Evolutionary conservation across 805 yeast species (phyloP), one percentile per base, ranked within the genome.

Genomic region (Helenozyma rhizophorensis): DNA sequence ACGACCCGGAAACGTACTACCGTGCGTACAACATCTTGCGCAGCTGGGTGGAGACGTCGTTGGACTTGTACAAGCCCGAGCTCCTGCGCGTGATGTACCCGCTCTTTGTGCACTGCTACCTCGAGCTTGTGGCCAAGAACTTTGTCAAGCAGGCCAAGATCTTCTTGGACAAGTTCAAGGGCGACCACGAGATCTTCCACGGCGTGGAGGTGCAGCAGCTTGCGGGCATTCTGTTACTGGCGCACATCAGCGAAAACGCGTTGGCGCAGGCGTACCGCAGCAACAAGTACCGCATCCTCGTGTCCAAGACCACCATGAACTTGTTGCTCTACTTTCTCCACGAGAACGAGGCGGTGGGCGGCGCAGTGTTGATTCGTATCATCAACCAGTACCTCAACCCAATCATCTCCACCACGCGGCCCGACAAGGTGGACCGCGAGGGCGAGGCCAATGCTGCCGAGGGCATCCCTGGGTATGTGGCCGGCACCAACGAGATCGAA

Each of bases 341-440:
- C 54, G 97, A 90, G 52, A 86, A 88, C 54, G 97, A 88, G 58
- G 82, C 83, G 8, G 80, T 80, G 34, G 97, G 97, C 26, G 97
- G 97, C 2, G 82, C 89, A 2, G 74, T 90, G 23, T 68, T 90
- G 33, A 85, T 93, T 29, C 69, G 96, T 46, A 72, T 87, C 30
- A 80, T 93, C 42, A 93, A 93, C 62, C 89, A 87, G 60, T 78
- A 86, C 55, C 69, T 93, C 47, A 79, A 72, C 30, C 73, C 78
- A 6, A 56, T 65, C 9, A 70, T 74, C 12, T 48, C 66, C 12
- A 51, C 60, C 12, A 53, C 64, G 31, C 30, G 41, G 24, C 68
- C 75, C 4, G 73, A 65, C 39, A 59, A 62, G 32, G 49, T 53
- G 21, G 58, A 62, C 34, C 56, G 53, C 16, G 70, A 64, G 37